A percentile compares a stretch with the other conserved stretches of the same genome.
phyloP scores from a whole-genome alignment of 768 basidiomycete species.

The Lentinula sp. region DNA sequence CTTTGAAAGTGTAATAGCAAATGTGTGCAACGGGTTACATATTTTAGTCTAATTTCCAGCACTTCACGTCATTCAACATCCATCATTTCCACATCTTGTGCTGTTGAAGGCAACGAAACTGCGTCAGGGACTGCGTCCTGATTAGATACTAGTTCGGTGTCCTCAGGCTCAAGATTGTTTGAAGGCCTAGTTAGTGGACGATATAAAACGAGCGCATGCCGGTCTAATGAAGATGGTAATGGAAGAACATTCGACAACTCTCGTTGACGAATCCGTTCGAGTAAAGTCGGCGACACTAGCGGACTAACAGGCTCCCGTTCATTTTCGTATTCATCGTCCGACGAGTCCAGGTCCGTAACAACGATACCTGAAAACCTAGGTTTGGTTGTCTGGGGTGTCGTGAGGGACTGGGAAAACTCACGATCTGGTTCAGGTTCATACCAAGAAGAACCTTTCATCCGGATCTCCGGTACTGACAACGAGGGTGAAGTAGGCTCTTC shows the following conservation, averaged over 20 bases:
- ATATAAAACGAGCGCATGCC: constrained; percentile 52
- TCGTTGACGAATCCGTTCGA: constrained; percentile 37
- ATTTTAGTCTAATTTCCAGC: background rate
- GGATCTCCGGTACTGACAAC: constrained; percentile 40
- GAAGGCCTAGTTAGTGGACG: constrained; percentile 29
- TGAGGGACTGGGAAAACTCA: constrained; percentile 25
- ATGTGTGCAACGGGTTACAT: background rate
- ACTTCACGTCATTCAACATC: background rate
- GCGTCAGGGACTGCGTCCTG: background rate
- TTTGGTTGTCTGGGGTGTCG: background rate
- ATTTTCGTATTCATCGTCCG: constrained; percentile 33
- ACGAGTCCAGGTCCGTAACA: constrained; percentile 52
- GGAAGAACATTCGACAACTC: constrained; percentile 11
- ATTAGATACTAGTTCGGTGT: constrained; percentile 8
- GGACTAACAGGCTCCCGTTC: constrained; percentile 20
- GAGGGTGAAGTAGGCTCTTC: constrained; percentile 14
- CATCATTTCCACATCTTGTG: constrained; percentile 2
- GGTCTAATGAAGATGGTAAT: constrained; percentile 17
- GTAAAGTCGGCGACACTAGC: constrained; percentile 35
- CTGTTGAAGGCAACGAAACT: background rate
- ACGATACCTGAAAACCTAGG: constrained; percentile 46
- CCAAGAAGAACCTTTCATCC: constrained; percentile 62
- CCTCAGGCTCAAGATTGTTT: background rate
- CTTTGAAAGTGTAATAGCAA: background rate
- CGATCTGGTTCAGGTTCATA: constrained; percentile 67